phyloP scores from a whole-genome alignment of 73 alveolate species.

The Tetrahymena malaccensis region DNA sequence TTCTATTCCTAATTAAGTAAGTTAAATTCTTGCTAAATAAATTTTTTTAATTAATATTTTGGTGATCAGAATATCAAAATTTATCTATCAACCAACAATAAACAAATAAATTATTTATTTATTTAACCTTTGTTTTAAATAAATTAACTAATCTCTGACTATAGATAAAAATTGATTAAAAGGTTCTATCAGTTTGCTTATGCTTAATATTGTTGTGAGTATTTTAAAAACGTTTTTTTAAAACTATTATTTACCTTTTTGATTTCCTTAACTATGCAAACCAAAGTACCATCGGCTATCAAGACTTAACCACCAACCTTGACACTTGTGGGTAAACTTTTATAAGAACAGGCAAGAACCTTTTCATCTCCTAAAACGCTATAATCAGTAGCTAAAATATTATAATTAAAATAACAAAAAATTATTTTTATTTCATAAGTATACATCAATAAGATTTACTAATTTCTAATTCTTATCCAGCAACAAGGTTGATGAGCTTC shows the following conservation, averaged over 20 bases:
- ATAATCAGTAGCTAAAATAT: slow-evolving; percentile 60
- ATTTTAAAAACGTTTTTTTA: background rate
- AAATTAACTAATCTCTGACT: background rate
- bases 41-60: too few relatives aligned
- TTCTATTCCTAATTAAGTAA: too few relatives aligned
- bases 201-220: too few relatives aligned
- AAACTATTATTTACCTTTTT: slow-evolving; percentile 47
- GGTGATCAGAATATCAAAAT: background rate
- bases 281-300: slow-evolving; percentile 83
- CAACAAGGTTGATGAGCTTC: slow-evolving; percentile 53
- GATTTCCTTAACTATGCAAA: slow-evolving; percentile 59
- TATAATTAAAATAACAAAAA: background rate
- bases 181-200: background rate
- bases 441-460: background rate
- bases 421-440: background rate
- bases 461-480: slow-evolving; percentile 75
- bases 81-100: too few relatives aligned
- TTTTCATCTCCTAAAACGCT: slow-evolving; percentile 69
- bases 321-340: slow-evolving; percentile 67
- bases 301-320: slow-evolving; percentile 63
- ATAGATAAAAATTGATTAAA: too few relatives aligned
- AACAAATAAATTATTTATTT: too few relatives aligned
- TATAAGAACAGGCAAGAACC: slow-evolving; percentile 73
- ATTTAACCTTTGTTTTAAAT: background rate
- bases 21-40: background rate